Evolutionary conservation across 192 early-diverging fungal genomes (phyloP).

Genomic region (Mycoemilia scoparia): DNA sequence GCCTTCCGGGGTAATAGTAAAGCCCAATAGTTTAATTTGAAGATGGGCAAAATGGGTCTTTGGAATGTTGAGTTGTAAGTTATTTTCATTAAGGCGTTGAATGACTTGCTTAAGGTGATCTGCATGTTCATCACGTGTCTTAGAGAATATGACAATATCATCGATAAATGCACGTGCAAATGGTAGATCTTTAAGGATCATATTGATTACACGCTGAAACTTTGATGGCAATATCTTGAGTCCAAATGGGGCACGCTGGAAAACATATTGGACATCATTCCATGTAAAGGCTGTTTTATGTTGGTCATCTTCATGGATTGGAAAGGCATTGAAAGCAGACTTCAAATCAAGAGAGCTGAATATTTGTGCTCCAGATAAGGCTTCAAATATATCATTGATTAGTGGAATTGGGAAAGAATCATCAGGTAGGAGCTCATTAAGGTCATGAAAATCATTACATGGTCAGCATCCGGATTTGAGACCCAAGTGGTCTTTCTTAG

Average conservation of each 20-base stretch:
- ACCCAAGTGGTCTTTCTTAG: background rate
- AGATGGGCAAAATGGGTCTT: too few species aligned
- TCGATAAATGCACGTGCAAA: too few species aligned
- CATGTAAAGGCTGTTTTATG: conserved; percentile 7
- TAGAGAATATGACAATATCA: too few species aligned
- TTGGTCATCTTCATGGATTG: conserved; percentile 1
- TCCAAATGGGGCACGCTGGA: conserved; percentile 4
- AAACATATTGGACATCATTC: conserved; percentile 2
- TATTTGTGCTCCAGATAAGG: background rate
- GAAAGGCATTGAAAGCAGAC: background rate
- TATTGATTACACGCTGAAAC: background rate
- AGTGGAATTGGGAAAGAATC: background rate
- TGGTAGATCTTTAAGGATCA: too few species aligned
- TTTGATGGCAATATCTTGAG: conserved; percentile 1
- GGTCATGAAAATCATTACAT: background rate
- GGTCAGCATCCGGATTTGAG: background rate
- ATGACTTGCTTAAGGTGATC: too few species aligned
- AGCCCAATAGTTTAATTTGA: too few species aligned
- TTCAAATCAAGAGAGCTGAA: background rate
- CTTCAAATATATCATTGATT: background rate
- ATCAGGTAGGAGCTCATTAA: background rate
- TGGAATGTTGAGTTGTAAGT: too few species aligned
- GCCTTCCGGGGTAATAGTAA: too few species aligned
- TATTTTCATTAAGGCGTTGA: too few species aligned
- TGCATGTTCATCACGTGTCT: too few species aligned